Conservation (phyloP, 148 eudicot genomes). For the Fagopyrum homotropicum region DNA sequence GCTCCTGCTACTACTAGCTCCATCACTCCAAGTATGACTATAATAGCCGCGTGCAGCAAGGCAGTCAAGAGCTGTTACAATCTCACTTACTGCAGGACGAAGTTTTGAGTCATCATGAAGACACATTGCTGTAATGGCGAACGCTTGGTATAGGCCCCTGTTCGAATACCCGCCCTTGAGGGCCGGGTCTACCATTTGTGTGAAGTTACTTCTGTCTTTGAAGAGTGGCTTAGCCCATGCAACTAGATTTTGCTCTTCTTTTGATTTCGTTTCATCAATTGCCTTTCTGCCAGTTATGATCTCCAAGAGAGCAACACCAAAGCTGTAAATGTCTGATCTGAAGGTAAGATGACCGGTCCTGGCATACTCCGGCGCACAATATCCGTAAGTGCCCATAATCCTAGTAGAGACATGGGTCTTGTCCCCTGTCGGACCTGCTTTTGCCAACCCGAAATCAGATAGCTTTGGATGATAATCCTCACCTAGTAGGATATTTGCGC, state of each 20-base stretch:
- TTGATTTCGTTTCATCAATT: slow-evolving; percentile 30
- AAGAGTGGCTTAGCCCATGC: slow-evolving; percentile 72
- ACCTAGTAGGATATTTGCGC: slow-evolving; percentile 77
- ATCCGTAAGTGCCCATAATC: slow-evolving; percentile 87
- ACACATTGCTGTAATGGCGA: slow-evolving; percentile 75
- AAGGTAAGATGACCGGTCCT: slow-evolving; percentile 91
- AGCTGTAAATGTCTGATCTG: slow-evolving; percentile 78
- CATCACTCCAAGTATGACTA: not conserved
- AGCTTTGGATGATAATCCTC: slow-evolving; percentile 63
- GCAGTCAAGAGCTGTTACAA: slow-evolving; percentile 62
- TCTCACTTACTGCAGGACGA: slow-evolving; percentile 56
- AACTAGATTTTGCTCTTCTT: slow-evolving; percentile 58
- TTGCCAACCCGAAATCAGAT: slow-evolving; percentile 85
- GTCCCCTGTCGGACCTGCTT: slow-evolving; percentile 76
- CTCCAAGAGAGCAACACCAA: slow-evolving; percentile 81
- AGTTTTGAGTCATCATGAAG: slow-evolving; percentile 49
- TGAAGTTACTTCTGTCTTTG: slow-evolving; percentile 53
- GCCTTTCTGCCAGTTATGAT: slow-evolving; percentile 76
- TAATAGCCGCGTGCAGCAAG: slow-evolving; percentile 48
- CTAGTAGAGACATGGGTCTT: slow-evolving; percentile 81
- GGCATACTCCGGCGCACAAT: slow-evolving; percentile 86
- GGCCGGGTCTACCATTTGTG: slow-evolving; percentile 57
- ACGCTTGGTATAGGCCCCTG: slow-evolving; percentile 68
- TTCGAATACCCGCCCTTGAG: slow-evolving; percentile 49
- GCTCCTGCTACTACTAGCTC: slow-evolving; percentile 20